phyloP scores from a whole-genome alignment of 1,284 basidiomycete species.

The Tremellales sp. region DNA sequence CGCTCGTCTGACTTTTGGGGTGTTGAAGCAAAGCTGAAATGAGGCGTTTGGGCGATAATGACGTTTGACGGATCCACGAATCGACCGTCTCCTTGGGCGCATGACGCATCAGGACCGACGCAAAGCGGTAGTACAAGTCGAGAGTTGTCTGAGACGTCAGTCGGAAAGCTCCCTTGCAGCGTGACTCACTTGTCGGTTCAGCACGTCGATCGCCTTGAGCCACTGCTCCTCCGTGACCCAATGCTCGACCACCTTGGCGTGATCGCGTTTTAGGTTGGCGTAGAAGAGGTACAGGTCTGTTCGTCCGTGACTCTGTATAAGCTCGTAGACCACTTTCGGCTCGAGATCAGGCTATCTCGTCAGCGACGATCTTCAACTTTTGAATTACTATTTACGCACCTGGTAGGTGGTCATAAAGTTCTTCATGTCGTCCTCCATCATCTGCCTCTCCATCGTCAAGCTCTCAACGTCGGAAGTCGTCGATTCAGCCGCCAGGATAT shows the following conservation, averaged over 20 bases:
- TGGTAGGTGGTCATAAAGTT: slow-evolving; percentile 92
- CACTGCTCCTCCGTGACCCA: slow-evolving; percentile 90
- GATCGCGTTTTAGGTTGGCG: slow-evolving; percentile 76
- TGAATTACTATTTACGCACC: slow-evolving; percentile 48
- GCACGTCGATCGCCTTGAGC: slow-evolving; percentile 79
- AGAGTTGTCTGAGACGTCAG: slow-evolving; percentile 58
- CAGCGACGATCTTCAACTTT: background rate
- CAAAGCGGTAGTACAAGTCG: slow-evolving; percentile 92
- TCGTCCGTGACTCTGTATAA: slow-evolving; percentile 88
- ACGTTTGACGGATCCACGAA: slow-evolving; percentile 78
- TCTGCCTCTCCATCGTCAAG: slow-evolving; percentile 69
- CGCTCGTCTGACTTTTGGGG: slow-evolving; percentile 54
- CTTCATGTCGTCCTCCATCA: slow-evolving; percentile 87
- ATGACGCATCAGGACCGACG: slow-evolving; percentile 79
- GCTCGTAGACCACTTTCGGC: slow-evolving; percentile 77
- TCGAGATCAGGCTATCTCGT: slow-evolving; percentile 69
- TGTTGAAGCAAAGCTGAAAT: slow-evolving; percentile 84
- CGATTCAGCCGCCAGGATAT: slow-evolving; percentile 64
- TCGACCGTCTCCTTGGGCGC: slow-evolving; percentile 85
- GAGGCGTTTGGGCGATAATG: slow-evolving; percentile 75
- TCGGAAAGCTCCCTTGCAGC: background rate
- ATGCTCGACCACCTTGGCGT: slow-evolving; percentile 81
- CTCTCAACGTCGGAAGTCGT: slow-evolving; percentile 83
- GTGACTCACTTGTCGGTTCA: slow-evolving; percentile 71
- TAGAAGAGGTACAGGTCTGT: slow-evolving; percentile 89